Evolutionary conservation across 345 rosid species (phyloP), one percentile per base, ranked within the genome.

Genomic region (Melaleuca alternifolia): DNA sequence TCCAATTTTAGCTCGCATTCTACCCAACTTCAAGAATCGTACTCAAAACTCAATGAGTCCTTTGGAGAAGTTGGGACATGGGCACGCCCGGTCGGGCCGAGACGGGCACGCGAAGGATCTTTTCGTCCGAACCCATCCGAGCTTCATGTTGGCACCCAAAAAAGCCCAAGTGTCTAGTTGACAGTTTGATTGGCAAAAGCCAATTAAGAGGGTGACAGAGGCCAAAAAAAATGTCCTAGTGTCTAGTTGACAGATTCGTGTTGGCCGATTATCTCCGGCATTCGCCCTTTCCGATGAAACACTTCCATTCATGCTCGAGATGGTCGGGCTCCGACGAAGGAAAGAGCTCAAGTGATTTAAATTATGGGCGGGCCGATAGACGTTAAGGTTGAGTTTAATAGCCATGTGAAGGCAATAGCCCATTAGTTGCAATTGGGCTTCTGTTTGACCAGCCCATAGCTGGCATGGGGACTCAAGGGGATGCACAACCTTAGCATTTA

Each of bases 311-410:
- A 1, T 33, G 24, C 13, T 33, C 6, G 79, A 71, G 24, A 37
- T 0, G 1, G 12, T 9, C 24, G 0, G 6, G 11, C 23, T 2
- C 21, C 12, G 1, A 3, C 46, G 16, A 0, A 30, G 46, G 77
- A 65, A 6, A 65, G 77, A 65, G 46, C 77, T 65, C 46, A 4
- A 8, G 77, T 23, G 0, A 0, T 65, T 65, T 16, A 5, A 18
- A 65, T 65, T 30, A 33, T 33, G 44, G 77, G 12, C 0, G 11
- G 23, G 6, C 77, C 23, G 0, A 65, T 8, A 11, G 1, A 30
- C 24, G 1, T 33, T 2, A 16, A 65, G 10, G 5, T 61, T 28
- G 75, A 61, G 37, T 61, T 61, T 28, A 3, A 28, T n/a, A 13
- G 0, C 20, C 14, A 3, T 28, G 5, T 28, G 1, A 61, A 0